Evolutionary conservation across 306 rosid genomes (phyloP).

Genomic region (Begonia peltatifolia): DNA sequence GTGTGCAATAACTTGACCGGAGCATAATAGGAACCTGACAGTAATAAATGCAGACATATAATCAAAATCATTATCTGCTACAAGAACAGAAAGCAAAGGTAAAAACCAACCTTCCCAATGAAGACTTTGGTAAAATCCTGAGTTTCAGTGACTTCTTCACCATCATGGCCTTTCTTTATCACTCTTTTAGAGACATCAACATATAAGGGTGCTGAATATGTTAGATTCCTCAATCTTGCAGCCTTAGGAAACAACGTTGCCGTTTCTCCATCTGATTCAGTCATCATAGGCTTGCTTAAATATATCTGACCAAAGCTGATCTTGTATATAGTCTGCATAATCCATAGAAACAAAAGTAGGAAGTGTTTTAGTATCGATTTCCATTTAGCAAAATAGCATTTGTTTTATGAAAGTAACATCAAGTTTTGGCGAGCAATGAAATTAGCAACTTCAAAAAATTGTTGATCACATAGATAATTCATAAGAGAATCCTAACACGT

Average conservation of each 20-base stretch:
- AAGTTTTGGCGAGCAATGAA: no score
- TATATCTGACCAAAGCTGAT: conserved; percentile 92
- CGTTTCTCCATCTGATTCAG: conserved; percentile 93
- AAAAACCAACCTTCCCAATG: conserved; percentile 65
- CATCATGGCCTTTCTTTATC: conserved; percentile 91
- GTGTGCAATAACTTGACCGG: conserved; percentile 87
- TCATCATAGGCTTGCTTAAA: conserved; percentile 97
- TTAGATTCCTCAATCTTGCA: conserved; percentile 84
- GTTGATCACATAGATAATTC: no score
- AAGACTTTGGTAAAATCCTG: conserved; percentile 93
- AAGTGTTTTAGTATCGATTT: not conserved
- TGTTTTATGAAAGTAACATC: no score
- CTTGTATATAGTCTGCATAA: conserved; percentile 58
- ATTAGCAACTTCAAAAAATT: no score
- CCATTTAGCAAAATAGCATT: no score
- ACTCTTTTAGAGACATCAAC: conserved; percentile 86
- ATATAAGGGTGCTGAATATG: conserved; percentile 92
- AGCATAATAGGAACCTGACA: conserved; percentile 93
- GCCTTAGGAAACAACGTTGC: conserved; percentile 95
- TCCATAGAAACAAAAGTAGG: not conserved
- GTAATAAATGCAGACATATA: conserved; percentile 2
- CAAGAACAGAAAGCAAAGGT: not conserved
- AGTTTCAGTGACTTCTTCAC: conserved; percentile 82
- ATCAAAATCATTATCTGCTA: not conserved
- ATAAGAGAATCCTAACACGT: no score